Base-by-base conservation (phyloP, 2,329 filamentous ascomycete species). In the Pseudocercospora musae region DNA sequence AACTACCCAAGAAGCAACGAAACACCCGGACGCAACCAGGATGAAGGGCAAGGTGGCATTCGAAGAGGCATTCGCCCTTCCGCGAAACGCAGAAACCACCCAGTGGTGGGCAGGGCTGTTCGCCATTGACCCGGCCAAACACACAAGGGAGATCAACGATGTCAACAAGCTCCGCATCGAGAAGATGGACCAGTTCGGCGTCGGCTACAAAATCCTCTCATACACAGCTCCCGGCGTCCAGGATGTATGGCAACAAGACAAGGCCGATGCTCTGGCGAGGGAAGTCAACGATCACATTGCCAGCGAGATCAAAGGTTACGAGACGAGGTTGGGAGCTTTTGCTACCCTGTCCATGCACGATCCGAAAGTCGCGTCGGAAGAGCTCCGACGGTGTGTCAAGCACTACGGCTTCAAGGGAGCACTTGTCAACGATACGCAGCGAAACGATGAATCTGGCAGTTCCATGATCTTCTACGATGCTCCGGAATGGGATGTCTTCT, bases 381-480 rank as follows among this genome's bases (percentile, higher is more conserved):
- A 86, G 64, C 76, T 86, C 2, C 72, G 73, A 49, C 78, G 84
- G 56, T 85, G 82, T 57, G 82, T 89, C 4, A 82, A 76, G 1
- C 73, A 86, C 62, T 77, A 70, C 49, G 73, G 74, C 21, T 77
- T 77, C 69, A 69, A 72, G 15, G 75, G 75, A 4, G 74, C 73
- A 3, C 66, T 77, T 0, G 69, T 77, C 5, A 73, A 73, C 59
- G 71, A 72, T 55, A 71, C 69, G 4, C 87, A 89, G 70, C 81
- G 83, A 27, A 79, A 84, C 15, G 85, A 85, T 2, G 65, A 76
- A 0, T 83, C 87, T 61, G 85, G 85, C 40, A 84, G 87, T 60
- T 81, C 81, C 23, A 83, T 86, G 78, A 77, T 88, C 71, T 89
- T 88, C 76, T 89, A 88, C 75, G 87, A 89, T 69, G 77, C 80